phyloP scores from a whole-genome alignment of 176 grass and related monocot genomes.

The Carex pumila region DNA sequence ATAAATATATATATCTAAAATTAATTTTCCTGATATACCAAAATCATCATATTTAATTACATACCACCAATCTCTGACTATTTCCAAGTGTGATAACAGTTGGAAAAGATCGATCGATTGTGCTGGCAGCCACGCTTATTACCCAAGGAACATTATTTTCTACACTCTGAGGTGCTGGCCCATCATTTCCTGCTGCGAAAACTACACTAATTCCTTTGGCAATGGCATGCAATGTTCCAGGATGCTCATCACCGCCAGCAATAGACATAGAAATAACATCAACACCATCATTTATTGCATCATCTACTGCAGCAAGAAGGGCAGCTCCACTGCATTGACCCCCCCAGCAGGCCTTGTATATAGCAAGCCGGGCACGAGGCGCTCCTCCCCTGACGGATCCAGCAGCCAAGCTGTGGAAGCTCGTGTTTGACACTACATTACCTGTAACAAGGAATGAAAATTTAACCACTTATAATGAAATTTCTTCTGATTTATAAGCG shows the following conservation, averaged over 20 bases:
- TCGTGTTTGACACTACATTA: slow-evolving; percentile 8
- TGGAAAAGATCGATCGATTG: slow-evolving; percentile 45
- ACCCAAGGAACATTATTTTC: slow-evolving; percentile 30
- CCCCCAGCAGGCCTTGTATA: slow-evolving; percentile 43
- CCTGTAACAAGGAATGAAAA: background rate
- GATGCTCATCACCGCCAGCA: background rate
- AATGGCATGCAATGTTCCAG: slow-evolving; percentile 41
- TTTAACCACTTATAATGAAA: background rate
- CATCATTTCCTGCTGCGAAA: slow-evolving; percentile 12
- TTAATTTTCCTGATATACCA: background rate
- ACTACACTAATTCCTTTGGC: slow-evolving; percentile 35
- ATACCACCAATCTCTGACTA: slow-evolving; percentile 38
- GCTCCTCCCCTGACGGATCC: slow-evolving; percentile 46
- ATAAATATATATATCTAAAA: background rate
- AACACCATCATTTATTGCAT: slow-evolving; percentile 62
- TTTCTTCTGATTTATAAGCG: background rate
- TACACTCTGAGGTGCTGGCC: slow-evolving; percentile 19
- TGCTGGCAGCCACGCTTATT: slow-evolving; percentile 39
- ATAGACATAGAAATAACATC: slow-evolving; percentile 55
- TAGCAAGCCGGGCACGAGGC: slow-evolving; percentile 28
- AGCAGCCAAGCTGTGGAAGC: slow-evolving; percentile 21
- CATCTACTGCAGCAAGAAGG: slow-evolving; percentile 7
- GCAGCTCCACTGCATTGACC: background rate
- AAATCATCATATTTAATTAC: background rate
- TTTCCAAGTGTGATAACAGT: slow-evolving; percentile 34